Percentiles rank a stretch among this genome's conserved stretches.
Conservation (phyloP, 352 stramenopile species). For the Pythium oligandrum region DNA sequence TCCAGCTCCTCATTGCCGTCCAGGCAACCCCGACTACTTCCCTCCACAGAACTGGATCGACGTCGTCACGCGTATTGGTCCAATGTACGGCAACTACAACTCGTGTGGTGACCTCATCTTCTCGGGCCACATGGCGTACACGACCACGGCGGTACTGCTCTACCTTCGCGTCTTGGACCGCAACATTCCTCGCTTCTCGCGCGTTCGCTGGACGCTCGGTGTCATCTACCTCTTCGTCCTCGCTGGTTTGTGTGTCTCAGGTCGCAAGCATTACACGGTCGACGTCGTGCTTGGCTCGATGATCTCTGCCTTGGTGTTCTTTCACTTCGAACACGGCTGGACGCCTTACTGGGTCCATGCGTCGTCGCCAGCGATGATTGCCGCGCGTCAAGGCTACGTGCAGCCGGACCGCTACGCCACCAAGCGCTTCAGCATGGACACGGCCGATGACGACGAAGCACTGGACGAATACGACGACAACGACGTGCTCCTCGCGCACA, state of each 20-base stretch:
- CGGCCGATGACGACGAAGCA: constrained; percentile 10
- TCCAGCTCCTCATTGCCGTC: constrained; percentile 35
- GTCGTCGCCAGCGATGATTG: neutral
- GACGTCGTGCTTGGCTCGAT: constrained; percentile 36
- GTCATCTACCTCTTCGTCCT: constrained; percentile 24
- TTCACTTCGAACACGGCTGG: constrained; percentile 41
- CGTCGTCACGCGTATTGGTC: constrained; percentile 32
- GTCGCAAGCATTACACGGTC: constrained; percentile 40
- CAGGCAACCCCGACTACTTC: constrained; percentile 22
- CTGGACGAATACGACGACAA: constrained; percentile 17
- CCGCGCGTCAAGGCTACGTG: neutral
- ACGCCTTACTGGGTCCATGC: constrained; percentile 12
- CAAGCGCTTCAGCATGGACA: constrained; percentile 17
- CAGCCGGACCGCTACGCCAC: constrained; percentile 1
- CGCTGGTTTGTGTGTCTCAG: constrained; percentile 27
- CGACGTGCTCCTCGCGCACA: constrained; percentile 12
- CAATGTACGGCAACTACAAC: constrained; percentile 37
- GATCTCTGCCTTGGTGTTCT: constrained; percentile 33
- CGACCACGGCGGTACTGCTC: constrained; percentile 31
- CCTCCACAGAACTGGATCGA: constrained; percentile 36
- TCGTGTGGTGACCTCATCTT: constrained; percentile 50
- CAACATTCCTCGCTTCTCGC: constrained; percentile 20
- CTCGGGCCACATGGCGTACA: constrained; percentile 46
- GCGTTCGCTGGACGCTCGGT: constrained; percentile 22
- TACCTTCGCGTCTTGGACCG: constrained; percentile 33